Evolutionary conservation across 805 yeast species (phyloP).

Genomic region (Lachancea meyersii): DNA sequence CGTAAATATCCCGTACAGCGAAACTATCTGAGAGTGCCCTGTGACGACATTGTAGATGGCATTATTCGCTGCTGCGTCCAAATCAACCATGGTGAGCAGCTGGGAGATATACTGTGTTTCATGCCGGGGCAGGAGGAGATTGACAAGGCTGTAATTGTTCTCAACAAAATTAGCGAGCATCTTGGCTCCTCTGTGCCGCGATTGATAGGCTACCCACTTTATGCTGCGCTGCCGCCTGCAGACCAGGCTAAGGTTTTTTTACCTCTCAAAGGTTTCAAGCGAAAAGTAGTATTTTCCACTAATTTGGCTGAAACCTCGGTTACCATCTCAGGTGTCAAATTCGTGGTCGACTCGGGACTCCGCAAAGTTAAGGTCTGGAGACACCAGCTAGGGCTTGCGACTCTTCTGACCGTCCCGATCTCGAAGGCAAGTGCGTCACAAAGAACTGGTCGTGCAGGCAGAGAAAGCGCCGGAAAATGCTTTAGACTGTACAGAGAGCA

Average conservation of each 20-base stretch:
- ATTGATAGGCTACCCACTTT: constrained; percentile 74
- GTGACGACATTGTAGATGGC: constrained; percentile 81
- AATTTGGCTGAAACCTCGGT: constrained; percentile 97
- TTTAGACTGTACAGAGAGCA: constrained; percentile 75
- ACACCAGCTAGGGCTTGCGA: constrained; percentile 86
- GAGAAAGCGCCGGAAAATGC: constrained; percentile 90
- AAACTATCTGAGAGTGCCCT: constrained; percentile 52
- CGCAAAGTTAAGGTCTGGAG: constrained; percentile 94
- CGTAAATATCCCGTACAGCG: constrained; percentile 79
- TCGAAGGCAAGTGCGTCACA: constrained; percentile 94
- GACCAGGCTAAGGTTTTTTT: constrained; percentile 79
- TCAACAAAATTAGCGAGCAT: constrained; percentile 55
- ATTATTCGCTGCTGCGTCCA: constrained; percentile 69
- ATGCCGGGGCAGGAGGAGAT: constrained; percentile 97
- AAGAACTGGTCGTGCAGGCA: constrained; percentile 98
- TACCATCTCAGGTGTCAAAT: constrained; percentile 90
- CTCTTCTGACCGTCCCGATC: constrained; percentile 84
- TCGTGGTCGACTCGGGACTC: constrained; percentile 87
- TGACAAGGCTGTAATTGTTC: constrained; percentile 66
- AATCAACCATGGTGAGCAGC: constrained; percentile 66
- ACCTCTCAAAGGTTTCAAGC: constrained; percentile 52
- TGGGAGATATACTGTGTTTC: constrained; percentile 88
- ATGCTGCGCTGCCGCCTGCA: constrained; percentile 86
- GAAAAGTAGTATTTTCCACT: constrained; percentile 88
- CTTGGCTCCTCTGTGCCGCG: constrained; percentile 58